A percentile compares a stretch with the other conserved stretches of the same genome.
These are phyloP conservation scores for Botrytis porri DNA, from an alignment of 2,329 filamentous ascomycete genomes.

Conservation along the genomic window DNA sequence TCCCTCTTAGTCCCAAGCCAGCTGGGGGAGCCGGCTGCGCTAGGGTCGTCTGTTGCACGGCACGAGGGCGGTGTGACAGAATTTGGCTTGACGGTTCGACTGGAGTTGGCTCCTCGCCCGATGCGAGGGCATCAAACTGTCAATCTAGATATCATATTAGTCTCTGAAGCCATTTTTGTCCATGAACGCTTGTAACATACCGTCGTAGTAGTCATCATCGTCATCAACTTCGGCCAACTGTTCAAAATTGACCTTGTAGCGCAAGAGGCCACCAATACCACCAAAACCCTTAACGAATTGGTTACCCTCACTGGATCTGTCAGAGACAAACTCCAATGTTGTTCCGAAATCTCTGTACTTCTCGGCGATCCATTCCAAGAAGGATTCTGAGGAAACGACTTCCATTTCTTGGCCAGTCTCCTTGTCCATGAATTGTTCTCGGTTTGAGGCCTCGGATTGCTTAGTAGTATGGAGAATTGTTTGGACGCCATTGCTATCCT, in stretches of 20 bases:
- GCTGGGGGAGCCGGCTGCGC: slow-evolving; percentile 39
- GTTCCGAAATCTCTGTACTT: slow-evolving; percentile 98
- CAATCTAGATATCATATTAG: slow-evolving; percentile 61
- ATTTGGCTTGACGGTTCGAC: slow-evolving; percentile 46
- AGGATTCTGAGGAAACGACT: slow-evolving; percentile 77
- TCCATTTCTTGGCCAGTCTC: slow-evolving; percentile 98
- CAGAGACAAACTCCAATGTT: slow-evolving; percentile 93
- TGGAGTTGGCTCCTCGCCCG: slow-evolving; percentile 81
- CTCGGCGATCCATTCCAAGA: slow-evolving; percentile 99
- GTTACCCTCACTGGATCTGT: slow-evolving; percentile 96
- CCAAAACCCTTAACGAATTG: slow-evolving; percentile 99
- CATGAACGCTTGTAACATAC: slow-evolving; percentile 38
- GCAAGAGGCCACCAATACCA: slow-evolving; percentile 94
- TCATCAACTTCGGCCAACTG: slow-evolving; percentile 90
- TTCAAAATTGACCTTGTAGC: slow-evolving; percentile 99
- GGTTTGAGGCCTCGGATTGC: slow-evolving; percentile 69
- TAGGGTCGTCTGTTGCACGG: slow-evolving; percentile 44
- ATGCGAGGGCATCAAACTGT: slow-evolving; percentile 83
- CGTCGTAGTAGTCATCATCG: slow-evolving; percentile 89
- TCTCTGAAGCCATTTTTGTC: slow-evolving; percentile 18
- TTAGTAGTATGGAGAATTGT: slow-evolving; percentile 85
- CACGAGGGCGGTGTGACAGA: slow-evolving; percentile 45
- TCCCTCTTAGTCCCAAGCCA: slow-evolving; percentile 40
- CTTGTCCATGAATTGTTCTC: slow-evolving; percentile 89
- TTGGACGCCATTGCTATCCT: slow-evolving; percentile 70